Evolutionary conservation across 192 early-diverging fungal species (phyloP), one percentile per base, ranked within the genome.

Genomic region (Backusella parvicylindrica): DNA sequence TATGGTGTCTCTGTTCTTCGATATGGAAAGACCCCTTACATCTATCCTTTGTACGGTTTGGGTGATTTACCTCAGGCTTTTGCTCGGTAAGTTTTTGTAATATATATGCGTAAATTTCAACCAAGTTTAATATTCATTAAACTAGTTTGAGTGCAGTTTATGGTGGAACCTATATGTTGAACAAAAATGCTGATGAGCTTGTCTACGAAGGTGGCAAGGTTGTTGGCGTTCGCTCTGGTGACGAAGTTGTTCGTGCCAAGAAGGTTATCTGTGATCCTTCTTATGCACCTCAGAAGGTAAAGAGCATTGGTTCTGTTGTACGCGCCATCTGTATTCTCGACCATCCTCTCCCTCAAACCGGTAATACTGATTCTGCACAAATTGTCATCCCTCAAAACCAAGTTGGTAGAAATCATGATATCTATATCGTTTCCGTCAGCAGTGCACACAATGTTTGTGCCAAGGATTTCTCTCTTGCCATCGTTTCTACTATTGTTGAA

Each of bases 121-220:
- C 28, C 53, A 28, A 30, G 9, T 28, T 12, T 6, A 60, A 12
- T 60, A 28, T 60, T 28, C 11, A 60, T 26, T 47, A 47, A 47
- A 47, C 43, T 47, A 94, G 96, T 67, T 84, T 99, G 77, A 94
- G 92, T 82, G 98, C 98, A 41, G 95, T 99, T 73, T 99, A 98
- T 76, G 97, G 97, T 18, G 98, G 97, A 76, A 99, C 98, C 21
- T 99, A 99, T 85, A 99, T 99, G 98, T 88, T 99, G 37, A 91
- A 91, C 81, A 96, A 95, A 79, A 86, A 89, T 64, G 90, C 97
- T 38, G 96, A 98, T 64, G 95, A 98, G 83, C 89, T 99, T 68
- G 86, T 98, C 56, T 90, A 91, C 60, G 90, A 89, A 56, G 77
- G 91, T 71, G 97, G 97, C 70, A 89, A 89, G 75, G 92, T 97